phyloP scores from a whole-genome alignment of 2,329 filamentous ascomycete species.

The Hypoxylon sp. region DNA sequence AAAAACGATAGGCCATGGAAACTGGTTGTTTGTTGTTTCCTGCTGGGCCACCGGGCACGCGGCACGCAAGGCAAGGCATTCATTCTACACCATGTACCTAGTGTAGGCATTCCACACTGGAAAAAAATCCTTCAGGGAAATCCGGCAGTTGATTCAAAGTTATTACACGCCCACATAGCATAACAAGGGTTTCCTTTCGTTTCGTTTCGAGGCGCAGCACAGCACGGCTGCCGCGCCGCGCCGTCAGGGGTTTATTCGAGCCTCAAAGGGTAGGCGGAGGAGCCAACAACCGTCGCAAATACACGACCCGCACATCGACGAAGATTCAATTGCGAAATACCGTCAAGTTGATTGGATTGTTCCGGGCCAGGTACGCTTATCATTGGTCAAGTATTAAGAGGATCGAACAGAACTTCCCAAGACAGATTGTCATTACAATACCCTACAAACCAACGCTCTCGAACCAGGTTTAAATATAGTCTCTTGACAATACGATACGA shows the following conservation, averaged over 20 bases:
- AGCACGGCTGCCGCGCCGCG: neutral
- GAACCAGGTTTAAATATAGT: constrained; percentile 10
- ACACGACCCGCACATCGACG: constrained; percentile 5
- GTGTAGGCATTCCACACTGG: no score
- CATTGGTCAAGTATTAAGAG: neutral
- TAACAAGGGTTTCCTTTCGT: neutral
- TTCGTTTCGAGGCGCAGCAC: no score
- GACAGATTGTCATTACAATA: neutral
- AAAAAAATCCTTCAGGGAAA: neutral
- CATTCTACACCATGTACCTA: neutral
- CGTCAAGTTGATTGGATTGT: neutral
- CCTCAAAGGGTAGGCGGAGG: constrained; percentile 4
- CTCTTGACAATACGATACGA: neutral
- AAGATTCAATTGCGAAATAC: constrained; percentile 10
- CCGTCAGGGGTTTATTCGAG: neutral
- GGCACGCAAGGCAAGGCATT: no score
- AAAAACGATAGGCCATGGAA: neutral
- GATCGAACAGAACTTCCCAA: constrained; percentile 14
- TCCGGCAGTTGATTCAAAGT: neutral
- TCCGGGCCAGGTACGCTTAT: neutral
- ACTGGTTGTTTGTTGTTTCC: neutral
- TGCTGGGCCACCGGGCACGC: no score
- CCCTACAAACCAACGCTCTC: constrained; percentile 13
- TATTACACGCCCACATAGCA: neutral
- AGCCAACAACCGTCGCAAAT: constrained; percentile 15